Percentiles rank a stretch among this genome's conserved stretches.
phyloP scores from a whole-genome alignment of 495 filamentous ascomycete genomes.

The Penicillium arizonense region DNA sequence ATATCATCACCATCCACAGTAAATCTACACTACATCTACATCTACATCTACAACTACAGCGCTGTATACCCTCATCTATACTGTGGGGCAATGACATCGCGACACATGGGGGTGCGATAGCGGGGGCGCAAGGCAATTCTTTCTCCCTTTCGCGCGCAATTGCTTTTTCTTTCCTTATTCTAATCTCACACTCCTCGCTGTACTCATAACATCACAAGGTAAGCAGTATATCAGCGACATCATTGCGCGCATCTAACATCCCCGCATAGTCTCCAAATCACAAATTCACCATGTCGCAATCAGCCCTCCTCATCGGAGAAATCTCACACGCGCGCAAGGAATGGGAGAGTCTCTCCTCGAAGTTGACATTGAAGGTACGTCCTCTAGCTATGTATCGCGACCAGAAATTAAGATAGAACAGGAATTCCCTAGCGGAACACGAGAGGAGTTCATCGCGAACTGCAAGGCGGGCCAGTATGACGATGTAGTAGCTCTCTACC shows the following conservation, averaged over 20 bases:
- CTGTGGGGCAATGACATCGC: no score
- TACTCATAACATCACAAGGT: neutral
- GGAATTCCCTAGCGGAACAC: conserved; percentile 53
- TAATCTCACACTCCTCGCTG: no score
- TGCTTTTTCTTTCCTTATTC: no score
- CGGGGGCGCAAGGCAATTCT: no score
- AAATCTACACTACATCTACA: no score
- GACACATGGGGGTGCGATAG: no score
- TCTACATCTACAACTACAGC: no score
- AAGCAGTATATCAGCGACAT: neutral
- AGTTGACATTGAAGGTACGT: conserved; percentile 53
- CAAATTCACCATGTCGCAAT: conserved; percentile 33
- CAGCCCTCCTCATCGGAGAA: conserved; percentile 56
- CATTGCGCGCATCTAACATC: conserved; percentile 11
- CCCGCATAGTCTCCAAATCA: neutral
- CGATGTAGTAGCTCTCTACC: conserved; percentile 56
- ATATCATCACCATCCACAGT: no score
- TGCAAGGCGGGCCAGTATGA: conserved; percentile 55
- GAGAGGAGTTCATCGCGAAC: conserved; percentile 52
- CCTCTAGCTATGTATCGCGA: neutral
- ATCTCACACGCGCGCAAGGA: conserved; percentile 54
- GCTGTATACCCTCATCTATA: no score
- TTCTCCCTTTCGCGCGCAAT: no score
- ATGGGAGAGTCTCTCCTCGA: conserved; percentile 53
- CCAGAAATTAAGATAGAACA: conserved; percentile 16